phyloP scores from a whole-genome alignment of 2,329 filamentous ascomycete species.

The Paraphoma sp. region DNA sequence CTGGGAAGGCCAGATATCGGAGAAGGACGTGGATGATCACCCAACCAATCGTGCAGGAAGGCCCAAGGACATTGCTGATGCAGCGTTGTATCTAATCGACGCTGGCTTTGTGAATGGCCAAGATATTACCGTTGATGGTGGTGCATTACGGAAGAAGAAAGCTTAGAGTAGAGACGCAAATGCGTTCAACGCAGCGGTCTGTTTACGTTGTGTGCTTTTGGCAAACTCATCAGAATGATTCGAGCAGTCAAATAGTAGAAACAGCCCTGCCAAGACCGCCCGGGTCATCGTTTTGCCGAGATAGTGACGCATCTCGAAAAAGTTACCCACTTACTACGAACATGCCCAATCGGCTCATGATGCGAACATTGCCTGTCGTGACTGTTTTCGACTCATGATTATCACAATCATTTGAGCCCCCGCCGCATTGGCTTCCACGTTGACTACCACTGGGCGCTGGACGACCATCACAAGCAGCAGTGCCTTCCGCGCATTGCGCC shows the following conservation, averaged over 20 bases:
- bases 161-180: background rate
- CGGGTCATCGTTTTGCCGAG: slow-evolving; percentile 7
- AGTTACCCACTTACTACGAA: background rate
- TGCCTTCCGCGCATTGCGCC: slow-evolving; percentile 17
- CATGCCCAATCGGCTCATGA: background rate
- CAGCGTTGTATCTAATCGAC: slow-evolving; percentile 50
- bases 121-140: slow-evolving; percentile 48
- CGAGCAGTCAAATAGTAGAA: too few relatives aligned
- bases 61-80: slow-evolving; percentile 55
- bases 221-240: too few relatives aligned
- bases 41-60: slow-evolving; percentile 54
- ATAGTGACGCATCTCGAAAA: slow-evolving; percentile 14
- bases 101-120: slow-evolving; percentile 49
- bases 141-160: slow-evolving; percentile 45
- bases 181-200: too few relatives aligned
- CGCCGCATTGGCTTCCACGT: slow-evolving; percentile 40
- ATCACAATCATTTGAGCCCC: slow-evolving; percentile 12
- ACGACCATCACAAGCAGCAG: slow-evolving; percentile 31
- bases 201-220: too few relatives aligned
- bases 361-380: slow-evolving; percentile 1
- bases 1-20: slow-evolving; percentile 47
- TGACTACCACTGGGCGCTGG: slow-evolving; percentile 30
- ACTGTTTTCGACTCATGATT: slow-evolving; percentile 7
- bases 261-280: background rate
- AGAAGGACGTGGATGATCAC: slow-evolving; percentile 53